A percentile compares a stretch with the other conserved stretches of the same genome.
Evolutionary conservation across 2,329 filamentous ascomycete genomes (phyloP).

Genomic region (Botrytis sinoallii): DNA sequence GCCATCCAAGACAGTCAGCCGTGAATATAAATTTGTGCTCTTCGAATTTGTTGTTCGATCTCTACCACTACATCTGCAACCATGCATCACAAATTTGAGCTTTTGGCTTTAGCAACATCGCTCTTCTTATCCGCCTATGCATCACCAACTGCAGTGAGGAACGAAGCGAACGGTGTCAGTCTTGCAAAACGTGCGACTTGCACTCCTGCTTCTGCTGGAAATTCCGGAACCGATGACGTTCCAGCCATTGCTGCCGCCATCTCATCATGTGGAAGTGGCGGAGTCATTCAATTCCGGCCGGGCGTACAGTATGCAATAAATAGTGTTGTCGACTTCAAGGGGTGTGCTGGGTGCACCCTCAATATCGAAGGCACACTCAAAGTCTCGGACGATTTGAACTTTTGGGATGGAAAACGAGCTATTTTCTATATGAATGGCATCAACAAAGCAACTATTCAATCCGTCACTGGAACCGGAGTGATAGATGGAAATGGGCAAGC

Average conservation of each 20-base stretch:
- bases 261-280: slow-evolving; percentile 40
- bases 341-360: slow-evolving; percentile 45
- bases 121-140: not conserved
- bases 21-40: not conserved
- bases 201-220: slow-evolving; percentile 26
- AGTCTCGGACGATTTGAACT: slow-evolving; percentile 40
- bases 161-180: not conserved
- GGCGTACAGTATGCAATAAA: slow-evolving; percentile 44
- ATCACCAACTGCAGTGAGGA: not conserved
- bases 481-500: slow-evolving; percentile 49
- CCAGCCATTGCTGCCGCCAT: slow-evolving; percentile 46
- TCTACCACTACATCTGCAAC: not conserved
- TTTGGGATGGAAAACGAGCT: slow-evolving; percentile 43
- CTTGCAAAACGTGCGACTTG: slow-evolving; percentile 30
- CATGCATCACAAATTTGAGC: not conserved
- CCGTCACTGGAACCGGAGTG: slow-evolving; percentile 41
- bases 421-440: slow-evolving; percentile 43
- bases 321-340: slow-evolving; percentile 43
- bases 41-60: not conserved
- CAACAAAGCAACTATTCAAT: slow-evolving; percentile 42
- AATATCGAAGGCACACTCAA: slow-evolving; percentile 46
- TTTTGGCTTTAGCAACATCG: not conserved
- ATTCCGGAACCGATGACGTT: slow-evolving; percentile 41
- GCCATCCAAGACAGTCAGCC: not conserved
- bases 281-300: slow-evolving; percentile 46